Evolutionary conservation across 2,329 filamentous ascomycete genomes (phyloP).

Genomic region (Penicillium oxalicum): DNA sequence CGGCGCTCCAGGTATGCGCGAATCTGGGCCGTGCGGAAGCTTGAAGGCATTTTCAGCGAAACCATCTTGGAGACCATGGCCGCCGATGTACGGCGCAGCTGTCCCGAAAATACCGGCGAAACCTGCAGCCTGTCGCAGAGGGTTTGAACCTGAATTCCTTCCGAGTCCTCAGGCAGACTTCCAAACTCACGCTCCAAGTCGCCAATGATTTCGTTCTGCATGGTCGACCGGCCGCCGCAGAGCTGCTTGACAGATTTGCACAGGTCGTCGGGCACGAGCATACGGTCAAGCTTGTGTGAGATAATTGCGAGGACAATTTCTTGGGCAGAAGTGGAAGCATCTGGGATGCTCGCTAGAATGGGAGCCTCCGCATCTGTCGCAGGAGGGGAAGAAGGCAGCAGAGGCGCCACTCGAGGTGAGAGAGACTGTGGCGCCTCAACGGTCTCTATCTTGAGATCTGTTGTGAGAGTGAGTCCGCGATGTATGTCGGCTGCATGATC

Average conservation of each 20-base stretch:
- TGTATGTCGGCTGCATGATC: background rate
- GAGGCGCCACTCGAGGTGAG: background rate
- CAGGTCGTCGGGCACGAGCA: background rate
- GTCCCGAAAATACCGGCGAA: background rate
- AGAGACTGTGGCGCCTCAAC: background rate
- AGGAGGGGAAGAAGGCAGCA: background rate
- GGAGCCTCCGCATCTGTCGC: background rate
- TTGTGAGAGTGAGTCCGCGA: background rate
- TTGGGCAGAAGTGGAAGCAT: slow-evolving; percentile 14
- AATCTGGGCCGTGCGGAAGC: background rate
- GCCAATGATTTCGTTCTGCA: slow-evolving; percentile 42
- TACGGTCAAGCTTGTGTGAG: background rate
- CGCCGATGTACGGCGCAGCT: background rate
- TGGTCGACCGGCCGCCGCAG: slow-evolving; percentile 27
- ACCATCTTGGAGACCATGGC: background rate
- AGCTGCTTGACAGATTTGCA: slow-evolving; percentile 14
- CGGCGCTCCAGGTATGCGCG: background rate
- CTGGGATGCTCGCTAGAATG: slow-evolving; percentile 7
- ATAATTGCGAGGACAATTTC: slow-evolving; percentile 11
- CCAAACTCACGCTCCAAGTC: slow-evolving; percentile 37
- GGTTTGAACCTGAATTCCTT: background rate
- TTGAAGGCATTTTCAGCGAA: background rate
- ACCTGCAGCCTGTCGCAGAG: background rate
- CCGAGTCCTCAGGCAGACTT: slow-evolving; percentile 27
- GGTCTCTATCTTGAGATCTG: background rate